Evolutionary conservation across 495 filamentous ascomycete genomes (phyloP), one percentile per base, ranked within the genome.

Genomic region (Penicillium parvum): DNA sequence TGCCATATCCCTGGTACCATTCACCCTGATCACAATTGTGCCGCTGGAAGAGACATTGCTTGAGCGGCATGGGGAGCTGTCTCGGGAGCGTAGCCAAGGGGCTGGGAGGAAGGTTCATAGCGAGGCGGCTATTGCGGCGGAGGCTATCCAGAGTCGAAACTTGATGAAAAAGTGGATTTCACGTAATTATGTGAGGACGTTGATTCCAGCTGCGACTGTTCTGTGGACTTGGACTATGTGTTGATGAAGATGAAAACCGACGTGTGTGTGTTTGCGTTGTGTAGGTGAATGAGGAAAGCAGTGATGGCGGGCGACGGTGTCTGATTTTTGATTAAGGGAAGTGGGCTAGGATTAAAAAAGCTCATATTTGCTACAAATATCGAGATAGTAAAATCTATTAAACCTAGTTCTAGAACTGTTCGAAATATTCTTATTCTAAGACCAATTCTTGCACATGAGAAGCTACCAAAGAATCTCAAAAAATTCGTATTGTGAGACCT

Each of bases 101-200:
- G n/a, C 17, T 0, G 3, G 5, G 18, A 21, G 23, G 11, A 37
- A 37, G 12, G 5, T 25, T 26, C 21, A 37, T 21, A 22, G 16
- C 17, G 3, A 25, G 15, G 21, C 35, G 14, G 11, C 20, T 0
- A 12, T 14, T 7, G 14, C 28, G 17, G 38, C 27, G 17, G 22
- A 15, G 11, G 38, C 28, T 7, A 35, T 43, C 12, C 9, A 30
- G 29, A 43, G 29, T 35, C 21, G 40, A 3, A n/a, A 15, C n/a
- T 6, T 43, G 20, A 43, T 43, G 40, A 26, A 25, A 30, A 33
- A 6, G 16, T 43, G 40, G 40, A 15, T 20, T 18, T 34, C 40
- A 2, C 30, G 34, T 3, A 35, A 43, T 16, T 35, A 43, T 27
- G 15, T 14, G 20, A 19, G 30, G 9, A 35, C 29, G 5, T 11